Evolutionary conservation across 192 early-diverging fungal genomes (phyloP).

Genomic region (Gamsiella multidivaricata): DNA sequence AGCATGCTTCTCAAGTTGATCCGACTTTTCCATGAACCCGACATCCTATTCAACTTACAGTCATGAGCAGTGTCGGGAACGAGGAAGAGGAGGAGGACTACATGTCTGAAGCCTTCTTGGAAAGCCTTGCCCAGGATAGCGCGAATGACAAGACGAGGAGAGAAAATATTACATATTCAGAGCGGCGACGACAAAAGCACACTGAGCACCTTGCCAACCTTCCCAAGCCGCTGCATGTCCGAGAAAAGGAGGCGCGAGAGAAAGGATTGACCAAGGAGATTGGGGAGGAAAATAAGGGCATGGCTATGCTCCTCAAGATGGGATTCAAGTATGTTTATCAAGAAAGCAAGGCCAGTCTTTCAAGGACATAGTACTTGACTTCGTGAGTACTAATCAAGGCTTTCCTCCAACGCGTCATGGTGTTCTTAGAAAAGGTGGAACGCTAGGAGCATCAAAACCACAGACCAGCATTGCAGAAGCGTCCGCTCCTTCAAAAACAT

Average conservation of each 20-base stretch:
- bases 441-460: slow-evolving; percentile 40
- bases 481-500: neutral
- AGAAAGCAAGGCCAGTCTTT: neutral
- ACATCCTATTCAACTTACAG: no score
- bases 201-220: slow-evolving; percentile 54
- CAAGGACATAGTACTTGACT: neutral
- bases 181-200: slow-evolving; percentile 56
- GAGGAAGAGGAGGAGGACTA: slow-evolving; percentile 63
- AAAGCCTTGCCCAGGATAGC: slow-evolving; percentile 35
- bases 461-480: neutral
- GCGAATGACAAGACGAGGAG: slow-evolving; percentile 20
- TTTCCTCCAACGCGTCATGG: neutral
- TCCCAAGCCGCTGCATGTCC: slow-evolving; percentile 54
- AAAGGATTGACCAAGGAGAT: slow-evolving; percentile 59
- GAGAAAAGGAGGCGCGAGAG: slow-evolving; percentile 63
- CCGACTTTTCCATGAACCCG: no score
- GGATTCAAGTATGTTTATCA: slow-evolving; percentile 62
- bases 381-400: no score
- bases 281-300: slow-evolving; percentile 62
- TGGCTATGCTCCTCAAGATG: slow-evolving; percentile 68
- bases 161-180: slow-evolving; percentile 41
- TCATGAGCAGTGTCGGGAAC: slow-evolving; percentile 10
- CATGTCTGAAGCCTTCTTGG: slow-evolving; percentile 61
- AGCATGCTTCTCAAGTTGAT: no score
- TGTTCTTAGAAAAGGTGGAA: slow-evolving; percentile 53